phyloP scores from a whole-genome alignment of 129 eudicot species.

The Artemisia annua region DNA sequence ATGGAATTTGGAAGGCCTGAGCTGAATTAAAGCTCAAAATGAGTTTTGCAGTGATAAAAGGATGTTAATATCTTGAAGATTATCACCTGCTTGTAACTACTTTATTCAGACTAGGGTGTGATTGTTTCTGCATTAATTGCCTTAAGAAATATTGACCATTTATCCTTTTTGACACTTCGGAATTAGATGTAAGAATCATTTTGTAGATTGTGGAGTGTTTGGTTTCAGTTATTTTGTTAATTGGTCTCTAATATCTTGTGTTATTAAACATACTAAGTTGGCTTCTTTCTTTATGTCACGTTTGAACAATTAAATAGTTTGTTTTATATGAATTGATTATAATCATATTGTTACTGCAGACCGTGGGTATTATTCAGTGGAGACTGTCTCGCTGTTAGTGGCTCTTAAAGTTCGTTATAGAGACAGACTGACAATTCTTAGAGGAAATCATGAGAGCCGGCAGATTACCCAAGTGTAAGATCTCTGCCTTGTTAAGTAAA shows the following conservation, averaged over 20 bases:
- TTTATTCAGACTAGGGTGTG: constrained; percentile 9
- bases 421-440: constrained; percentile 92
- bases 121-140: not conserved
- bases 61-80: not conserved
- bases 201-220: too few relatives aligned
- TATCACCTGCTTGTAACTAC: not conserved
- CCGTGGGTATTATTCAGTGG: constrained; percentile 98
- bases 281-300: constrained; percentile 2
- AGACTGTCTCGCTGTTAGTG: constrained; percentile 87
- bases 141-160: not conserved
- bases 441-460: constrained; percentile 97
- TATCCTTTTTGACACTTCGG: not conserved
- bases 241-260: not conserved
- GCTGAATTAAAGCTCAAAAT: constrained; percentile 7
- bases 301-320: constrained; percentile 15
- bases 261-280: not conserved
- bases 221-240: not conserved
- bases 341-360: constrained; percentile 50
- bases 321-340: not conserved
- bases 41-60: constrained; percentile 8
- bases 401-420: constrained; percentile 92
- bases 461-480: constrained; percentile 99
- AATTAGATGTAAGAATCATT: too few relatives aligned
- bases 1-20: not conserved
- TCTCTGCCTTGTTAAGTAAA: constrained; percentile 17